Evolutionary conservation across 2,329 filamentous ascomycete genomes (phyloP), one percentile per base, ranked within the genome.

Genomic region (Didymella segeticola): DNA sequence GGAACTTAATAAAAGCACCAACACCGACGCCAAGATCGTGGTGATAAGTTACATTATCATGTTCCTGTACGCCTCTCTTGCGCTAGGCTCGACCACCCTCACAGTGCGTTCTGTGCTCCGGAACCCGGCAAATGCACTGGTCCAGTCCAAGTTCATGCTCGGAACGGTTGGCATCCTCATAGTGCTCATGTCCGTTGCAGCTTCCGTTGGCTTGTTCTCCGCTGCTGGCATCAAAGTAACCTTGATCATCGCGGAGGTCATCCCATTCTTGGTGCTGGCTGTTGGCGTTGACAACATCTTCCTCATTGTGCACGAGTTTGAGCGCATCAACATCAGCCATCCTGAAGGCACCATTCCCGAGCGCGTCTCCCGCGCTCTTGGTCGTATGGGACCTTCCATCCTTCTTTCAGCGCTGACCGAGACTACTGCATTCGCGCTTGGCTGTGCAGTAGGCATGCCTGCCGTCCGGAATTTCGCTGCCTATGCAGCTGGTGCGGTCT

Each of bases 261-360:
- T 99, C 61, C 95, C 95, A 0, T 99, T 99, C 75, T 88, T 99
- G 60, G 93, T 99, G 9, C 80, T 99, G 17, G 95, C 95, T 11
- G 93, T 99, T 23, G 95, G 95, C 38, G 96, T 99, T 2, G 95
- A 99, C 82, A 99, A 99, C 70, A 98, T 99, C 67, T 99, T 99
- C 78, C 80, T 99, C 50, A 96, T 99, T 54, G 95, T 99, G 0
- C 95, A 99, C 75, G 95, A 99, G 75, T 96, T 99, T 55, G 95
- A 99, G 72, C 85, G 95, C 25, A 90, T 97, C 71, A 99, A 99
- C 68, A 79, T 92, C 63, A 96, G 89, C 73, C 90, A 96, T 67
- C 91, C 93, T 0, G 93, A 98, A 68, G 89, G 93, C 58, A 84
- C 89, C 73, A 88, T 99, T 2, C 89, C 96, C 63, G 87, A 93